phyloP scores from a whole-genome alignment of 2,329 filamentous ascomycete species.

The Diatrype stigma region DNA sequence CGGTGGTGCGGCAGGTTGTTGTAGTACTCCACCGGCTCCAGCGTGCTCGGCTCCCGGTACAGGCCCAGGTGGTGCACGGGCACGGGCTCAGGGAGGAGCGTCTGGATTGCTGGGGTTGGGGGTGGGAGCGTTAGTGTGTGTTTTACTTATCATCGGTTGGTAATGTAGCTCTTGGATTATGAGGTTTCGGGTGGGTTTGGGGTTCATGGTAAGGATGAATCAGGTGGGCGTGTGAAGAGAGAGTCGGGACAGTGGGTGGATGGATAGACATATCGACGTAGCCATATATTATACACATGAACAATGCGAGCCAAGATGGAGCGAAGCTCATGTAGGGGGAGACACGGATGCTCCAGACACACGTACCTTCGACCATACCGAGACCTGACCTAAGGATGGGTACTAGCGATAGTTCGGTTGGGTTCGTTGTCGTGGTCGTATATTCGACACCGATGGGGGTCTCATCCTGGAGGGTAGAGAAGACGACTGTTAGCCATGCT shows the following conservation, averaged over 20 bases:
- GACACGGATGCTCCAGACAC: not conserved
- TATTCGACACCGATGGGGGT: conserved; percentile 79
- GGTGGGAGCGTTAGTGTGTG: too few relatives aligned
- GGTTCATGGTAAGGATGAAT: too few relatives aligned
- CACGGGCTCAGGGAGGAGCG: conserved; percentile 73
- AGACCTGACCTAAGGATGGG: conserved; percentile 91
- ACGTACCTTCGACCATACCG: conserved; percentile 78
- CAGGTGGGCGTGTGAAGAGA: too few relatives aligned
- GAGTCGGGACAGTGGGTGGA: not conserved
- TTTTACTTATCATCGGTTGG: too few relatives aligned
- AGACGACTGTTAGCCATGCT: conserved; percentile 1
- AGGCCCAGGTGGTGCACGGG: conserved; percentile 91
- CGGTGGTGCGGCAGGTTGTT: conserved; percentile 86
- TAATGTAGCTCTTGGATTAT: conserved; percentile 9
- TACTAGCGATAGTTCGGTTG: conserved; percentile 71
- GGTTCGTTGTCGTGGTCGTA: conserved; percentile 58
- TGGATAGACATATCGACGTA: too few relatives aligned
- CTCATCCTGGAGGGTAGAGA: conserved; percentile 50
- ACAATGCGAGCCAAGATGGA: too few relatives aligned
- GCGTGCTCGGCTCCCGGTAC: conserved; percentile 82
- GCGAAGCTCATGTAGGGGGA: too few relatives aligned
- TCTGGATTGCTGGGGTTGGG: conserved; percentile 66
- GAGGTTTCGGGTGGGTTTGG: not conserved
- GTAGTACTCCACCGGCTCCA: conserved; percentile 94
- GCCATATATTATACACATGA: too few relatives aligned